These are phyloP conservation scores for Isatis tinctoria DNA, from an alignment of 345 rosid genomes.

Conservation along the genomic window DNA sequence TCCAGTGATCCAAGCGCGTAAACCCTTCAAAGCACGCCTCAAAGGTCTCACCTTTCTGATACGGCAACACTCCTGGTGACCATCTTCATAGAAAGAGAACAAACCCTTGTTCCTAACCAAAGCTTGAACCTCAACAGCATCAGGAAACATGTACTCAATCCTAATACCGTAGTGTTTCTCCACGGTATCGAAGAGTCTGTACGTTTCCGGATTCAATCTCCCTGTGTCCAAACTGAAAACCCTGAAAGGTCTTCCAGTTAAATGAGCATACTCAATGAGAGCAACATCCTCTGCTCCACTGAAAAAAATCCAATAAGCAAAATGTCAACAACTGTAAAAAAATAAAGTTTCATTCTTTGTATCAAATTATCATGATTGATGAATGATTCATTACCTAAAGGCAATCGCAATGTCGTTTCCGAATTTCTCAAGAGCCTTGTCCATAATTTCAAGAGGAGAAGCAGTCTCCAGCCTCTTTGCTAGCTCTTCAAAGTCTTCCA, in stretches of 20 bases:
- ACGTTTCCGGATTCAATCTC: constrained; percentile 88
- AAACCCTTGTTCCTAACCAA: constrained; percentile 91
- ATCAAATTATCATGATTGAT: not conserved
- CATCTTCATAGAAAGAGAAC: constrained; percentile 95
- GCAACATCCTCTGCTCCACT: constrained; percentile 99
- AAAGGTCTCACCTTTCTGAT: constrained; percentile 94
- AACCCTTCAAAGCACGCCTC: constrained; percentile 82
- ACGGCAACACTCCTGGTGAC: constrained; percentile 98
- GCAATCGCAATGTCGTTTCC: constrained; percentile 93
- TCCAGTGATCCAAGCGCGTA: constrained; percentile 94
- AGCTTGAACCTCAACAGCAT: constrained; percentile 91
- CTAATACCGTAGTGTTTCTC: constrained; percentile 77
- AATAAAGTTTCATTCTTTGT: not conserved
- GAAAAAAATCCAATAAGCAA: constrained; percentile 33
- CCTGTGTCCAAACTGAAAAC: constrained; percentile 96
- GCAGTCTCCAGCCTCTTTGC: constrained; percentile 53
- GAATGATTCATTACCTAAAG: constrained; percentile 52
- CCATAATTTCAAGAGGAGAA: constrained; percentile 89
- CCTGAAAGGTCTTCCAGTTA: constrained; percentile 82
- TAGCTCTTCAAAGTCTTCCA: constrained; percentile 58
- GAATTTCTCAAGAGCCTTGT: constrained; percentile 75
- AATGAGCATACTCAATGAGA: constrained; percentile 79
- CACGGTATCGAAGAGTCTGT: constrained; percentile 62
- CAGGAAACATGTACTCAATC: constrained; percentile 96
- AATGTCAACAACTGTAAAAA: not conserved